Conservation (phyloP, 345 rosid species). For the Salix caprea region DNA sequence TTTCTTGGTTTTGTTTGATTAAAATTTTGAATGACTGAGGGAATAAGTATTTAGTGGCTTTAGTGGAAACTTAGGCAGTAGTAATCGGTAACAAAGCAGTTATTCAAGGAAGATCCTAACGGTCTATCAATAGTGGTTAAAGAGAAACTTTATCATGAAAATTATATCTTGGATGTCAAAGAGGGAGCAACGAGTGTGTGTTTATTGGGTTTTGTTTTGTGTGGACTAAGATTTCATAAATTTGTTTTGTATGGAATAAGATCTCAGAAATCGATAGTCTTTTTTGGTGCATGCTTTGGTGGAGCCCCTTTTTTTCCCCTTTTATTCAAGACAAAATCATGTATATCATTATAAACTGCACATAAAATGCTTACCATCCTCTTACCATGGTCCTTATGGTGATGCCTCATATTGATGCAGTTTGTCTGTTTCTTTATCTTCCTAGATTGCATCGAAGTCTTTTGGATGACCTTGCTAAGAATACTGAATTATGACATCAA, state of each 20-base stretch:
- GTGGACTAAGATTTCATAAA: background rate
- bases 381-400: background rate
- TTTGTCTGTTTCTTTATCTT: background rate
- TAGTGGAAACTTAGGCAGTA: background rate
- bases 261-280: background rate
- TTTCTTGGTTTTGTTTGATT: background rate
- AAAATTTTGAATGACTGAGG: background rate
- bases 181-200: background rate
- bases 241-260: background rate
- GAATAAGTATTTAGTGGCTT: background rate
- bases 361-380: background rate
- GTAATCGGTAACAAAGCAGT: background rate
- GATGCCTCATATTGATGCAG: background rate
- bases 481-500: slow-evolving; percentile 45
- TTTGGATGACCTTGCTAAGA: slow-evolving; percentile 45
- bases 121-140: background rate
- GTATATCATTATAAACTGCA: background rate
- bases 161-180: background rate
- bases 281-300: background rate
- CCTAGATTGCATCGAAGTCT: slow-evolving; percentile 29
- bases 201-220: background rate
- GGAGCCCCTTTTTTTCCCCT: background rate
- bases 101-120: background rate
- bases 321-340: background rate
- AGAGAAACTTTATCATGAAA: background rate